Evolutionary conservation across 805 yeast species (phyloP).

Genomic region (Candida chilensis): DNA sequence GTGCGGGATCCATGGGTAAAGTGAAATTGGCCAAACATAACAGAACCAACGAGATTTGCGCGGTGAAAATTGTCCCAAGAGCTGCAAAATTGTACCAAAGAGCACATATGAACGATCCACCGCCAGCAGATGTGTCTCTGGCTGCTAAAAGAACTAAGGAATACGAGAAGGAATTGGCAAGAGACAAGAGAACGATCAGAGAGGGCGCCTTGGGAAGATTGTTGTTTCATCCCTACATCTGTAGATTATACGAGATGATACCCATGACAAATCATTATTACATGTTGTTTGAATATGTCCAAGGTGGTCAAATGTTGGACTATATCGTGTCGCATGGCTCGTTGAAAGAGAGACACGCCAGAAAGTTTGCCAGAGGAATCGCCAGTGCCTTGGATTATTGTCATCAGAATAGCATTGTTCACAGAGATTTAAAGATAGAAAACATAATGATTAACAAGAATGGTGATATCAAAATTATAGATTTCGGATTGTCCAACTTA

Average conservation of each 20-base stretch:
- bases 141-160: conserved; percentile 56
- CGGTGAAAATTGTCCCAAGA: conserved; percentile 86
- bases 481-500: conserved; percentile 89
- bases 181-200: conserved; percentile 87
- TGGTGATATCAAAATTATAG: conserved; percentile 93
- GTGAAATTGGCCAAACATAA: conserved; percentile 90
- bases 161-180: conserved; percentile 72
- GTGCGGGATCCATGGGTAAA: conserved; percentile 99
- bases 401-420: conserved; percentile 91
- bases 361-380: conserved; percentile 91
- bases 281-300: conserved; percentile 92
- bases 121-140: conserved; percentile 51
- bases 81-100: conserved; percentile 74
- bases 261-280: conserved; percentile 96
- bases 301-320: conserved; percentile 97
- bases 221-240: conserved; percentile 85
- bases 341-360: conserved; percentile 85
- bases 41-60: conserved; percentile 74
- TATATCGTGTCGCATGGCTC: conserved; percentile 96
- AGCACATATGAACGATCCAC: conserved; percentile 61
- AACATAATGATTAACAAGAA: conserved; percentile 89
- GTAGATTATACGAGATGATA: conserved; percentile 86
- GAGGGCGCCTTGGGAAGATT: conserved; percentile 93
- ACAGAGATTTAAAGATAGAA: conserved; percentile 93
- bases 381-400: conserved; percentile 91